phyloP scores from a whole-genome alignment of 306 rosid species.

The Trifolium subterraneum region DNA sequence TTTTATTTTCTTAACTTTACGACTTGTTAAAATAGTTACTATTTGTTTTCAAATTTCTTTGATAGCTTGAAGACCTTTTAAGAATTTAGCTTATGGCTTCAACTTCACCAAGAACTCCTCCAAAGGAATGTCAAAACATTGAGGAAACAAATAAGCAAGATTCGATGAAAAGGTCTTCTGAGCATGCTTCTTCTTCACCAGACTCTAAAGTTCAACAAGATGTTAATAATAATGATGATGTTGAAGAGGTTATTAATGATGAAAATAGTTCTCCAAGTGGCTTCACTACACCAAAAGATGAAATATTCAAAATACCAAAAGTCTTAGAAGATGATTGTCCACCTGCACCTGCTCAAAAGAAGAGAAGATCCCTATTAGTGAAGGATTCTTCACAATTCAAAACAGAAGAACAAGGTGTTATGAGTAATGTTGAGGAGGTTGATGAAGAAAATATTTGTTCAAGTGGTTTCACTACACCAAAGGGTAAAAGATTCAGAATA shows the following conservation, averaged over 20 bases:
- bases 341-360: too few relatives aligned
- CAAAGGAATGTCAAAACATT: slow-evolving; percentile 20
- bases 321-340: too few relatives aligned
- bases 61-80: background rate
- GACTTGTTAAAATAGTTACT: too few relatives aligned
- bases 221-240: too few relatives aligned
- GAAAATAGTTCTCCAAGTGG: too few relatives aligned
- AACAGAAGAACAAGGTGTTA: background rate
- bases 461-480: slow-evolving; percentile 60
- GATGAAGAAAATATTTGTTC: slow-evolving; percentile 18
- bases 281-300: too few relatives aligned
- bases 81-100: slow-evolving; percentile 39
- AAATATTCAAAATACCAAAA: too few relatives aligned
- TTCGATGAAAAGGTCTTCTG: slow-evolving; percentile 32
- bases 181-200: background rate
- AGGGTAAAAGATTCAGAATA: slow-evolving; percentile 57
- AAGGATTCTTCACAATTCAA: too few relatives aligned
- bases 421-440: slow-evolving; percentile 5
- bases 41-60: background rate
- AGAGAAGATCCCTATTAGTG: too few relatives aligned
- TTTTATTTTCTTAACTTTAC: too few relatives aligned
- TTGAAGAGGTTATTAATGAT: too few relatives aligned
- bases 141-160: slow-evolving; percentile 35
- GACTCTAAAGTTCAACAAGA: too few relatives aligned
- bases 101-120: slow-evolving; percentile 35